These are phyloP conservation scores for Neopestalotiopsis rosae DNA, from an alignment of 2,329 filamentous ascomycete species.

Conservation along the genomic window DNA sequence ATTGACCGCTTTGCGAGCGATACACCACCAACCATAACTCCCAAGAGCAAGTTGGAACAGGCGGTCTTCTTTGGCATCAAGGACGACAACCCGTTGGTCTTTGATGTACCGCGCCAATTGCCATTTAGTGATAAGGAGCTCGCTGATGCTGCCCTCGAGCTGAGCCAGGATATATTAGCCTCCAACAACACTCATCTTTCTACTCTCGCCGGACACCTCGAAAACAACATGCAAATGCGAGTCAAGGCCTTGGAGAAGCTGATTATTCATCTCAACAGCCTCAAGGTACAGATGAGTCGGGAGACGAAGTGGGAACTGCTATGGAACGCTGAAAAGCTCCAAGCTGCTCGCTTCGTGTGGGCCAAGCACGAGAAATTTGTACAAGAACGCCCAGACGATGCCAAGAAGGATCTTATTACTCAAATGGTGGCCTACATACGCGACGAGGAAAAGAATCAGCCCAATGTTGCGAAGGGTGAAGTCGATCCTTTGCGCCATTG, in stretches of 20 bases:
- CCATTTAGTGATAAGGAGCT: conserved; percentile 74
- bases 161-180: conserved; percentile 82
- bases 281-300: conserved; percentile 69
- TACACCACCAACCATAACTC: conserved; percentile 68
- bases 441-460: conserved; percentile 74
- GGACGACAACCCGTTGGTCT: conserved; percentile 85
- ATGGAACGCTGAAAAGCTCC: conserved; percentile 90
- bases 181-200: conserved; percentile 79
- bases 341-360: conserved; percentile 81
- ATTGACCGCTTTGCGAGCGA: conserved; percentile 65
- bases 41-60: conserved; percentile 90
- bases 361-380: conserved; percentile 75
- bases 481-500: conserved; percentile 83
- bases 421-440: conserved; percentile 79
- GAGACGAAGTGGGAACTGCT: conserved; percentile 79
- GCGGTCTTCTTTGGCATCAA: conserved; percentile 90
- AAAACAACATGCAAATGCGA: conserved; percentile 78
- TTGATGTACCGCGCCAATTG: conserved; percentile 70
- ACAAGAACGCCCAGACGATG: conserved; percentile 60
- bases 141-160: conserved; percentile 74
- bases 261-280: conserved; percentile 71
- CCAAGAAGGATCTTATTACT: conserved; percentile 73
- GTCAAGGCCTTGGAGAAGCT: conserved; percentile 77
- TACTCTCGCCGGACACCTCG: conserved; percentile 74
- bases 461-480: conserved; percentile 69